Percentiles rank a stretch among this genome's conserved stretches.
Evolutionary conservation across 768 basidiomycete species (phyloP).

Genomic region (Coprinellus micaceus): DNA sequence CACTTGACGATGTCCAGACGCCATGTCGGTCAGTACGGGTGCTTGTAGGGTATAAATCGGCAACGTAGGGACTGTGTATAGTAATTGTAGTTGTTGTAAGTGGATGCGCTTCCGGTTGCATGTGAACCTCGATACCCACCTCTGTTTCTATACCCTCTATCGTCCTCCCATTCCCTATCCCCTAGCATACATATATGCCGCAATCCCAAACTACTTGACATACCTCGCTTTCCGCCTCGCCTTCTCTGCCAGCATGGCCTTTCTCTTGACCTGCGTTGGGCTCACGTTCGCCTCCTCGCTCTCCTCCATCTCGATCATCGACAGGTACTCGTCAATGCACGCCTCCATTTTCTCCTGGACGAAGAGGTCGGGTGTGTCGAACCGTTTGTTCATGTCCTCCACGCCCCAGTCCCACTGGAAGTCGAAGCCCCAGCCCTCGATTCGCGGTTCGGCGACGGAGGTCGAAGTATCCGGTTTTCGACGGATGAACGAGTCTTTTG

Average conservation of each 20-base stretch:
- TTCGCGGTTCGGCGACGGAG: constrained; percentile 2
- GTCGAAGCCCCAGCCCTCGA: constrained; percentile 83
- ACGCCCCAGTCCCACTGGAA: constrained; percentile 57
- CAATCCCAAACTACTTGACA: neutral
- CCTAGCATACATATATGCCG: too few species aligned
- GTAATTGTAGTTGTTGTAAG: neutral
- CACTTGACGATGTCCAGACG: constrained; percentile 47
- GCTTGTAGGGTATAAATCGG: constrained; percentile 56
- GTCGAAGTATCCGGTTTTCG: neutral
- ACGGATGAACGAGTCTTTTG: constrained; percentile 16
- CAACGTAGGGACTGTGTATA: constrained; percentile 6
- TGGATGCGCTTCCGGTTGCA: too few species aligned
- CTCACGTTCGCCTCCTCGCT: constrained; percentile 56
- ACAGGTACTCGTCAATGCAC: constrained; percentile 57
- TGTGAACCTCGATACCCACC: too few species aligned
- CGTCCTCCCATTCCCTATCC: too few species aligned
- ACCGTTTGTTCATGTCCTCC: neutral
- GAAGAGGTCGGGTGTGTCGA: constrained; percentile 24
- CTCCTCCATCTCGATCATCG: constrained; percentile 44
- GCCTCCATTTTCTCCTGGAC: constrained; percentile 68
- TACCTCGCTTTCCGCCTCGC: constrained; percentile 31
- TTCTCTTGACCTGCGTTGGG: constrained; percentile 69
- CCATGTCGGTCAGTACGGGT: constrained; percentile 60
- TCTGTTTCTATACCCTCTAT: too few species aligned
- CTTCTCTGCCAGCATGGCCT: constrained; percentile 37